A percentile compares a stretch with the other conserved stretches of the same genome.
These are phyloP conservation scores for Fraxinus excelsior DNA, from an alignment of 257 asterid genomes.

Conservation along the genomic window DNA sequence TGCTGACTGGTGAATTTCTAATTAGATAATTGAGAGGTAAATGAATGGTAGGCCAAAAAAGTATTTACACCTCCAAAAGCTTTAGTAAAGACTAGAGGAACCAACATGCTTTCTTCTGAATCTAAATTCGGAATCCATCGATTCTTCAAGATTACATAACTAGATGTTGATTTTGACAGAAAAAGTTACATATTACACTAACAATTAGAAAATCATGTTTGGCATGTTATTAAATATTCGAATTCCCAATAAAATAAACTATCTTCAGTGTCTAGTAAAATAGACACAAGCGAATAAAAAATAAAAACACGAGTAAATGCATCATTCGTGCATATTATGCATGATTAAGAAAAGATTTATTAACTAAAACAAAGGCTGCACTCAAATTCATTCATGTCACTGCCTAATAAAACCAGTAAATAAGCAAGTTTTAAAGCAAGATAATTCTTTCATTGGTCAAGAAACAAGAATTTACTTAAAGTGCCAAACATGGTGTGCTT, in stretches of 20 bases:
- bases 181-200: neutral
- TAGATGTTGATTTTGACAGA: neutral
- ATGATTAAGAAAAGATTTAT: neutral
- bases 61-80: constrained; percentile 47
- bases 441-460: too few relatives aligned
- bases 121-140: neutral
- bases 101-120: constrained; percentile 11
- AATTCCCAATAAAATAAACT: neutral
- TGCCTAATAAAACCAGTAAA: neutral
- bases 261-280: neutral
- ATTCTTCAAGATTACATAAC: neutral
- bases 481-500: too few relatives aligned
- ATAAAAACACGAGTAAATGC: neutral
- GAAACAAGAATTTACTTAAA: too few relatives aligned
- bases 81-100: constrained; percentile 47
- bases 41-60: constrained; percentile 51
- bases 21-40: constrained; percentile 67
- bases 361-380: too few relatives aligned
- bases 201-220: neutral
- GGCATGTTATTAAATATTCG: neutral
- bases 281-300: too few relatives aligned
- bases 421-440: neutral
- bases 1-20: constrained; percentile 81
- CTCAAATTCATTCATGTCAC: too few relatives aligned
- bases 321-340: neutral